phyloP scores from a whole-genome alignment of 2,329 filamentous ascomycete species.

The Xylariaceae sp. region DNA sequence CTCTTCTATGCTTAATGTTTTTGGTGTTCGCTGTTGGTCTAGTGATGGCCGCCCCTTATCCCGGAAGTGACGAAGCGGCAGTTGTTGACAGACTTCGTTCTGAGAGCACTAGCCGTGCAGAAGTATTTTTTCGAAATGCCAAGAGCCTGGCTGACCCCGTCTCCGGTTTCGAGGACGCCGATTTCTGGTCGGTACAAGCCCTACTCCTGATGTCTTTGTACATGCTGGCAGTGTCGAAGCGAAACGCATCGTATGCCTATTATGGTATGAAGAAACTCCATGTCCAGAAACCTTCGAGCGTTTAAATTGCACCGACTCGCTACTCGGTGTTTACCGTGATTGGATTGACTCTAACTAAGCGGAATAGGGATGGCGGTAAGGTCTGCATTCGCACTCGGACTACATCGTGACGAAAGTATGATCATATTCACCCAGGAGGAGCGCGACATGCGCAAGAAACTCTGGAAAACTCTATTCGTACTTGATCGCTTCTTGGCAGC shows the following conservation, averaged over 20 bases:
- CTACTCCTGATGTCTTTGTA: constrained; percentile 62
- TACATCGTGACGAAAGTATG: constrained; percentile 59
- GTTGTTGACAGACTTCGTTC: constrained; percentile 49
- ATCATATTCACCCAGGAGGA: constrained; percentile 47
- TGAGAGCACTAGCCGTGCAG: constrained; percentile 50
- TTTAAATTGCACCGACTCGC: not conserved
- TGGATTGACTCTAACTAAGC: constrained; percentile 1
- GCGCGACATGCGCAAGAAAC: constrained; percentile 47
- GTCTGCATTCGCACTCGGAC: constrained; percentile 57
- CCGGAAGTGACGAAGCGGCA: constrained; percentile 44
- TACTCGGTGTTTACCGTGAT: not conserved
- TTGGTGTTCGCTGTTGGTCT: constrained; percentile 62
- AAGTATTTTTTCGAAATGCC: constrained; percentile 59
- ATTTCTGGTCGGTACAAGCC: constrained; percentile 63
- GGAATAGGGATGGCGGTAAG: constrained; percentile 59
- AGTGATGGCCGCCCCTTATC: constrained; percentile 50
- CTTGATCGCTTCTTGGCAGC: constrained; percentile 61
- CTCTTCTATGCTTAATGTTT: constrained; percentile 57
- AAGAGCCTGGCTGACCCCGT: constrained; percentile 45
- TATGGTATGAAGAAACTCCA: constrained; percentile 42
- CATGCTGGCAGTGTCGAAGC: constrained; percentile 57
- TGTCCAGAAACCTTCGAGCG: not conserved
- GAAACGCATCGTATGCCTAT: constrained; percentile 60
- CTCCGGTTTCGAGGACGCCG: constrained; percentile 55
- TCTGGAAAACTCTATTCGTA: constrained; percentile 63